These are phyloP conservation scores for Stevia rebaudiana DNA, from an alignment of 140 eudicot species.

Conservation along the genomic window DNA sequence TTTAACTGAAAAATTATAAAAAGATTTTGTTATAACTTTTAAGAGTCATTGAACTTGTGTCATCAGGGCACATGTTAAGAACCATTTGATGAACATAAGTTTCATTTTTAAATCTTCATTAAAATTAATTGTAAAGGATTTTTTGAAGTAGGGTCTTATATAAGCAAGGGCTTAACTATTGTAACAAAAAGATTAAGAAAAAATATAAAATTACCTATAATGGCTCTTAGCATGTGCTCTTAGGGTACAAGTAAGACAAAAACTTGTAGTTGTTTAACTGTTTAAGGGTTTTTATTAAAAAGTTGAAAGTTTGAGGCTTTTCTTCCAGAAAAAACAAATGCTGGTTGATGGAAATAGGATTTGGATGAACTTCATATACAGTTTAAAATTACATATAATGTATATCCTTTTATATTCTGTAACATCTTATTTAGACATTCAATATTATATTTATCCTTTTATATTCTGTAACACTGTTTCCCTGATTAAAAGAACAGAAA, in stretches of 20 bases:
- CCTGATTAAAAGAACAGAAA: neutral
- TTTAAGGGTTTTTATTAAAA: neutral
- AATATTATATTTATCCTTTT: neutral
- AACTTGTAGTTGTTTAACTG: too few relatives aligned
- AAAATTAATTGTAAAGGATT: too few relatives aligned
- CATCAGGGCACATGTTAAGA: neutral
- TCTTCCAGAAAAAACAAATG: neutral
- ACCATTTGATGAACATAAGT: neutral
- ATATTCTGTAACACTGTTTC: neutral
- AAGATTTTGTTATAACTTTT: neutral
- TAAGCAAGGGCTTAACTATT: neutral
- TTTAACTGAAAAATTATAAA: neutral
- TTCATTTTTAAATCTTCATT: too few relatives aligned
- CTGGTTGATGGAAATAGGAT: neutral
- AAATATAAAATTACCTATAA: neutral
- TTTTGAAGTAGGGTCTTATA: too few relatives aligned
- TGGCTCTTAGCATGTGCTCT: too few relatives aligned
- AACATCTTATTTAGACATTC: too few relatives aligned
- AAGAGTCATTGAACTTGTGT: neutral
- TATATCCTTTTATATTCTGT: too few relatives aligned
- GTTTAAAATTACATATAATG: too few relatives aligned
- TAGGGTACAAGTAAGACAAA: too few relatives aligned
- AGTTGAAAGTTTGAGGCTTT: neutral
- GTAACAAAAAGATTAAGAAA: neutral
- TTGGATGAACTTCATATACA: neutral